Percentiles rank a stretch among this genome's conserved stretches.
phyloP scores from a whole-genome alignment of 352 stramenopile species.

The Achlya hypogyna region DNA sequence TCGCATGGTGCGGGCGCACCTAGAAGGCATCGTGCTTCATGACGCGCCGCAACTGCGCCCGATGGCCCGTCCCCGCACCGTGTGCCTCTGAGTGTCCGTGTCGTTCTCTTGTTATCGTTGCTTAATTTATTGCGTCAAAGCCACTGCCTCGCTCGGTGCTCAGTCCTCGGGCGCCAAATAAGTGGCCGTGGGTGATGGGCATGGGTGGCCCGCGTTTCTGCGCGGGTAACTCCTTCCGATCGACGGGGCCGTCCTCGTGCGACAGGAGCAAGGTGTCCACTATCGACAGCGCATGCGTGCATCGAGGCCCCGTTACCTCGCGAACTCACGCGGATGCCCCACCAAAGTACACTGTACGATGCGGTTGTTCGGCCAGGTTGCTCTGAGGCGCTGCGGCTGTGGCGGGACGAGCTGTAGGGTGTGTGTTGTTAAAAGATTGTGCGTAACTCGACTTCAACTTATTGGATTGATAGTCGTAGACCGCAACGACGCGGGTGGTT shows the following conservation, averaged over 20 bases:
- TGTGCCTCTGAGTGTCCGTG: not conserved
- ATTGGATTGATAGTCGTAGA: too few species aligned
- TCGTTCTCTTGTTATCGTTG: not conserved
- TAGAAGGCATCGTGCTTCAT: not conserved
- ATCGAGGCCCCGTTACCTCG: too few species aligned
- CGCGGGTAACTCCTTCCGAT: not conserved
- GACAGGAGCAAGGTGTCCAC: not conserved
- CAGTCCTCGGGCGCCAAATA: not conserved
- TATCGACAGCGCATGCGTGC: too few species aligned
- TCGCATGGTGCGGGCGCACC: not conserved
- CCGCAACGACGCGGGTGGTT: too few species aligned
- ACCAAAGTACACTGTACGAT: too few species aligned
- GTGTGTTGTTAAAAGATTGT: too few species aligned
- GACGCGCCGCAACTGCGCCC: not conserved
- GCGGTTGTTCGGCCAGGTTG: too few species aligned
- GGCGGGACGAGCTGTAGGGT: too few species aligned
- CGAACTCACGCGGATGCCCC: too few species aligned
- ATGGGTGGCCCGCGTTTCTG: not conserved
- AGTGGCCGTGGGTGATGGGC: not conserved
- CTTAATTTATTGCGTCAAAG: not conserved
- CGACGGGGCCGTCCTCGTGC: not conserved
- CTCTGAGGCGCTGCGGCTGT: too few species aligned
- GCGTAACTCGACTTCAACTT: too few species aligned
- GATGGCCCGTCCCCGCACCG: not conserved
- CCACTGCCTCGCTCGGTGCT: too few species aligned